Conservation (phyloP, 768 basidiomycete species). For the Hygrophoropsis aurantiaca region DNA sequence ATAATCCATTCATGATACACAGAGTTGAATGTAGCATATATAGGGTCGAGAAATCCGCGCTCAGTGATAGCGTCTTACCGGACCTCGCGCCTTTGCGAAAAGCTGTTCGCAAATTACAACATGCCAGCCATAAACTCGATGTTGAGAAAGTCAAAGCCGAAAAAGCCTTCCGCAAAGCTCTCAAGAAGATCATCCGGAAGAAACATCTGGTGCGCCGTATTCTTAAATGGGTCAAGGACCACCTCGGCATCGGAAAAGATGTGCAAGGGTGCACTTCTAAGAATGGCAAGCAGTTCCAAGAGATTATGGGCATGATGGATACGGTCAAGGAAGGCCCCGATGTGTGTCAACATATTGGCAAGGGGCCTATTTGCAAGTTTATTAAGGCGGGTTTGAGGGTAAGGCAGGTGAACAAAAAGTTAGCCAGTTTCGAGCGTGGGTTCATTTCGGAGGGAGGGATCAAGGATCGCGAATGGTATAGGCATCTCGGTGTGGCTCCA, state of each 20-base stretch:
- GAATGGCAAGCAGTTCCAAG: not conserved
- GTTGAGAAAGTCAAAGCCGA: conserved; percentile 58
- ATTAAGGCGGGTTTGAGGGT: conserved; percentile 61
- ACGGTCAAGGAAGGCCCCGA: conserved; percentile 5
- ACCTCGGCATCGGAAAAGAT: conserved; percentile 2
- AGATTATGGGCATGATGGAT: conserved; percentile 4
- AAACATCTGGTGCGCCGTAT: conserved; percentile 2
- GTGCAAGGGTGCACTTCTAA: not conserved
- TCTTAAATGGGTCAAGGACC: conserved; percentile 28
- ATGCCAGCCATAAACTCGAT: conserved; percentile 55
- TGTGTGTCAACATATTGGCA: conserved; percentile 15
- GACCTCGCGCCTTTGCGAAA: conserved; percentile 45
- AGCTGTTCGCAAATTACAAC: conserved; percentile 47
- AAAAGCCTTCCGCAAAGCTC: conserved; percentile 45
- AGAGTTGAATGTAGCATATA: not conserved
- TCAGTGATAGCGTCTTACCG: conserved; percentile 11
- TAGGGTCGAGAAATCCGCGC: conserved; percentile 52
- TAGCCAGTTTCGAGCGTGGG: conserved; percentile 73
- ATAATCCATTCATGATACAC: not conserved
- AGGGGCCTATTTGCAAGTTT: conserved; percentile 42
- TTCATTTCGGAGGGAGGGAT: conserved; percentile 80
- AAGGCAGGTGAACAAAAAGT: conserved; percentile 58
- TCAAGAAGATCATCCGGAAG: conserved; percentile 29
- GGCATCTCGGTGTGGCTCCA: conserved; percentile 81
- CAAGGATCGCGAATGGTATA: conserved; percentile 83